Evolutionary conservation across 441 rosid species (phyloP).

Genomic region (Populus hybrid): DNA sequence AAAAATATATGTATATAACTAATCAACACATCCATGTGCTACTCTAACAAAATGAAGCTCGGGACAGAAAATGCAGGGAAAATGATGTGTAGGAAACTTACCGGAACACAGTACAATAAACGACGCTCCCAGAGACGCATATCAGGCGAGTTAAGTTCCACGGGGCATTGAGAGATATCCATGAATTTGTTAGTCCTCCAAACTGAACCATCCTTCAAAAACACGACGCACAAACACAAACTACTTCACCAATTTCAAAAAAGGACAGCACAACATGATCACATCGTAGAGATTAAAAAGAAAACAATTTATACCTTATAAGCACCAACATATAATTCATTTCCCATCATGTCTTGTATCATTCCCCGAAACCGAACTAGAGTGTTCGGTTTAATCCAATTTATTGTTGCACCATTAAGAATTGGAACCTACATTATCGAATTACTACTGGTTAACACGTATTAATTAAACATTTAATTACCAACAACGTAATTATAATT

Average conservation of each 20-base stretch:
- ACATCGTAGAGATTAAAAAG: constrained; percentile 46
- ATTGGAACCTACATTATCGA: constrained; percentile 56
- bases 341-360: constrained; percentile 97
- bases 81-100: constrained; percentile 24
- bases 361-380: constrained; percentile 85
- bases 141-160: constrained; percentile 42
- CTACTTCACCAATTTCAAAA: neutral
- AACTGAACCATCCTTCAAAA: constrained; percentile 52
- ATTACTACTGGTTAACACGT: neutral
- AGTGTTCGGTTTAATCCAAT: constrained; percentile 56
- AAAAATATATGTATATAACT: neutral
- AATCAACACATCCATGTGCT: neutral
- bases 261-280: no score
- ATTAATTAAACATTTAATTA: neutral
- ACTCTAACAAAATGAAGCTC: neutral
- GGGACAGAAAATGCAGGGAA: neutral
- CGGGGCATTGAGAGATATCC: constrained; percentile 57
- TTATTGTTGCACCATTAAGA: constrained; percentile 42
- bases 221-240: neutral
- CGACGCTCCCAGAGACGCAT: constrained; percentile 81
- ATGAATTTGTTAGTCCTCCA: constrained; percentile 89
- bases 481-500: neutral
- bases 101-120: constrained; percentile 75
- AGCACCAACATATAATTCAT: constrained; percentile 91
- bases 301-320: constrained; percentile 49